These are phyloP conservation scores for Fusarium sp. DNA, from an alignment of 2,329 filamentous ascomycete species.

Conservation along the genomic window DNA sequence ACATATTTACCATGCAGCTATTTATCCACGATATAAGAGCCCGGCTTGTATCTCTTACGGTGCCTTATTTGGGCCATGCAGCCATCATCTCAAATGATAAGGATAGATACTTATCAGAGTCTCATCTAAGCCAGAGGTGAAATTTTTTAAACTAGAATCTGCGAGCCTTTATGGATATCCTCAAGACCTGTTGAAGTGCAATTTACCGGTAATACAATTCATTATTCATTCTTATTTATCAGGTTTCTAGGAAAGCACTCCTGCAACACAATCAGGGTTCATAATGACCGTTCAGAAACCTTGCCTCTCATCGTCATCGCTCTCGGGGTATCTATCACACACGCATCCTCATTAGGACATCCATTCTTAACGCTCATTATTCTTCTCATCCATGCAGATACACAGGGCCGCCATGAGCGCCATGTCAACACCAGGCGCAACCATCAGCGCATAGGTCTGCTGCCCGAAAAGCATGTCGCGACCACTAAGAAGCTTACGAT, in stretches of 20 bases:
- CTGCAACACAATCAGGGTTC: neutral
- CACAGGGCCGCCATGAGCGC: slow-evolving; percentile 74
- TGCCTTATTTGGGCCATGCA: neutral
- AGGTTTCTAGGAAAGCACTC: neutral
- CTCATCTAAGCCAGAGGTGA: neutral
- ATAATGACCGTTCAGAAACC: neutral
- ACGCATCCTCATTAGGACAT: neutral
- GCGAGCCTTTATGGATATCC: neutral
- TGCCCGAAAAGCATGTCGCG: slow-evolving; percentile 69
- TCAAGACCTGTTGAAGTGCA: accelerated
- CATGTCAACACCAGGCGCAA: slow-evolving; percentile 75
- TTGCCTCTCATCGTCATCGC: neutral
- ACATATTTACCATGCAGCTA: neutral
- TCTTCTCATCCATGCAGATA: slow-evolving; percentile 75
- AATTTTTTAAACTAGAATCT: too few species aligned
- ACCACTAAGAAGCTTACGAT: slow-evolving; percentile 67
- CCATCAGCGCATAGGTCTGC: slow-evolving; percentile 73
- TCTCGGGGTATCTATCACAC: slow-evolving; percentile 19
- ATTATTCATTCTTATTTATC: neutral
- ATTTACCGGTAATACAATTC: neutral
- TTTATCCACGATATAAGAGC: neutral
- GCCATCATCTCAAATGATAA: neutral
- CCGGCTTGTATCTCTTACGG: neutral
- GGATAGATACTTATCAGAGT: neutral
- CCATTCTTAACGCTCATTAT: slow-evolving; percentile 50